Percentiles rank a stretch among this genome's conserved stretches.
These are phyloP conservation scores for Mangifera indica DNA, from an alignment of 345 rosid genomes.

Conservation along the genomic window DNA sequence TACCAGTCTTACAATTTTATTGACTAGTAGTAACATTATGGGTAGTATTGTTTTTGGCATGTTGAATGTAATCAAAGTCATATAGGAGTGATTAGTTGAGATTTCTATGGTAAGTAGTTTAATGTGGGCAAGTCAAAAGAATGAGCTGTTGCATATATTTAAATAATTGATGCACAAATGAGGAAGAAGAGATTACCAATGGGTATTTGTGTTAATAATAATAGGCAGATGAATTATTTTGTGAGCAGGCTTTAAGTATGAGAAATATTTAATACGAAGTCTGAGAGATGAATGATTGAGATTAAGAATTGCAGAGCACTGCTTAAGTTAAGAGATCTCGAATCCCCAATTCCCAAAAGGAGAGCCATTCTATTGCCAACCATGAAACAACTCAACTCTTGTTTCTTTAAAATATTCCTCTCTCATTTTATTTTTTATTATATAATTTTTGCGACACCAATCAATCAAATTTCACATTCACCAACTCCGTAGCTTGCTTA, in stretches of 20 bases:
- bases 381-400: constrained; percentile 30
- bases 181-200: background rate
- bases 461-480: constrained; percentile 32
- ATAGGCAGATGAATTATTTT: background rate
- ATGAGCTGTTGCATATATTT: background rate
- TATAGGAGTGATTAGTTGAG: background rate
- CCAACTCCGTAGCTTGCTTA: constrained; percentile 8
- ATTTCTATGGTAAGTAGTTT: too few relatives aligned
- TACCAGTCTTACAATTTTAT: too few relatives aligned
- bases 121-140: constrained; percentile 1
- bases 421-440: too few relatives aligned
- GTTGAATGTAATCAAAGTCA: too few relatives aligned
- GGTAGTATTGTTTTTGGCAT: too few relatives aligned
- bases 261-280: constrained; percentile 12
- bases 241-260: constrained; percentile 3
- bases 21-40: too few relatives aligned
- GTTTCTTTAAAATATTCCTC: background rate
- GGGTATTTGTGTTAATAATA: background rate
- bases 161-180: background rate
- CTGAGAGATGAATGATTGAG: constrained; percentile 25
- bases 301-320: constrained; percentile 27
- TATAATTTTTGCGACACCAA: constrained; percentile 1
- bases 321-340: constrained; percentile 33
- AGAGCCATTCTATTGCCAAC: constrained; percentile 40
- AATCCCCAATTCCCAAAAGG: constrained; percentile 28